Percentiles rank a stretch among this genome's conserved stretches.
These are phyloP conservation scores for Lomentospora prolificans DNA, from an alignment of 2,329 filamentous ascomycete species.

Conservation along the genomic window DNA sequence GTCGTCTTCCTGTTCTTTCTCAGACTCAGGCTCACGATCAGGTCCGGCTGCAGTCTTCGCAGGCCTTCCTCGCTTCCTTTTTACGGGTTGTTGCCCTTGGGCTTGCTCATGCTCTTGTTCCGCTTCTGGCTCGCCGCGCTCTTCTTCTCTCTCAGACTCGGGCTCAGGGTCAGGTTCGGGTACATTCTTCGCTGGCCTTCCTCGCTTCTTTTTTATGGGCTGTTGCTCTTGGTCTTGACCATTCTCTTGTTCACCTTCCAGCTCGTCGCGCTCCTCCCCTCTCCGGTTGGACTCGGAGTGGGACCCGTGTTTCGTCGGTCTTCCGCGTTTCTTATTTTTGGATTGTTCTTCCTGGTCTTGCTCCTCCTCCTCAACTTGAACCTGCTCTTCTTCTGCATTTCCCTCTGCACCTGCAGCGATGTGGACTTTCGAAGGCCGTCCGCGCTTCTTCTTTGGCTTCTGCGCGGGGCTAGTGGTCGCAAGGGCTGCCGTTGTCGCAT, in stretches of 20 bases:
- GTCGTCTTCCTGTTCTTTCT: too few species aligned
- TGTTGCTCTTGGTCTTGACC: not conserved
- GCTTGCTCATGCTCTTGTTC: too few species aligned
- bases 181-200: not conserved
- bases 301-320: too few species aligned
- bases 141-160: too few species aligned
- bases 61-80: not conserved
- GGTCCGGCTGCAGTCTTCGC: not conserved
- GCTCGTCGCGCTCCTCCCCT: too few species aligned
- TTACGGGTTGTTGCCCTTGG: not conserved
- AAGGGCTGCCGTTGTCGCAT: not conserved
- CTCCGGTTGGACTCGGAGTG: too few species aligned
- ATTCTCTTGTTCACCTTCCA: too few species aligned
- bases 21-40: not conserved
- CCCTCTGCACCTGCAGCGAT: not conserved
- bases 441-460: conserved; percentile 18
- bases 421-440: conserved; percentile 11
- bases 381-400: not conserved
- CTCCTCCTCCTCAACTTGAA: too few species aligned
- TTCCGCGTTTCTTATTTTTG: too few species aligned
- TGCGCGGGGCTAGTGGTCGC: conserved; percentile 10
- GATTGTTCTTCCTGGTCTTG: too few species aligned
- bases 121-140: too few species aligned
- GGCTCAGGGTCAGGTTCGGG: not conserved
- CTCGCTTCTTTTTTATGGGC: not conserved